Conservation (phyloP, 1,139 yeast species). For the Yamadazyma taylorii region DNA sequence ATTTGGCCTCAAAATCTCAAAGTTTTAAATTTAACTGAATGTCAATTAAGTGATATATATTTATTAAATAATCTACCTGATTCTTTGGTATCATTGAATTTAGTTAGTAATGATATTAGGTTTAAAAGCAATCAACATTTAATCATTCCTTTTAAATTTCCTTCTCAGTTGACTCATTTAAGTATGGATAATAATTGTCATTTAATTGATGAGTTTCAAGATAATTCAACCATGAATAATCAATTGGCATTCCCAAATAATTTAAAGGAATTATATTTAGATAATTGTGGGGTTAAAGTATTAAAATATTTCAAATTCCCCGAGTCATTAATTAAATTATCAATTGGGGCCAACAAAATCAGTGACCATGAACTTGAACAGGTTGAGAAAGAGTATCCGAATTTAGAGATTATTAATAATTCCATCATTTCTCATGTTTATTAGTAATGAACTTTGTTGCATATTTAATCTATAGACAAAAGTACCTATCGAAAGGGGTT, state of each 20-base stretch:
- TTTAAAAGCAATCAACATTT: background rate
- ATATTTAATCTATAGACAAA: constrained; percentile 10
- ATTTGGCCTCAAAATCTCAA: background rate
- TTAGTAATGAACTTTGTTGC: background rate
- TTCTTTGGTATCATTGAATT: background rate
- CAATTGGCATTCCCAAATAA: background rate
- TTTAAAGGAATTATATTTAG: background rate
- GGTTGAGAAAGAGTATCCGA: too few relatives aligned
- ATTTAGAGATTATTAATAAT: background rate
- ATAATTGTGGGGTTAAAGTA: background rate
- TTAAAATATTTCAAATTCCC: background rate
- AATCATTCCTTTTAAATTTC: background rate
- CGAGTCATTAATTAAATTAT: background rate
- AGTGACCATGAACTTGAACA: background rate
- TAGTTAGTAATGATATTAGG: background rate
- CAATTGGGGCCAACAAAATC: background rate
- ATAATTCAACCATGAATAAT: background rate
- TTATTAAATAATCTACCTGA: constrained; percentile 1
- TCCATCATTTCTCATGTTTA: background rate
- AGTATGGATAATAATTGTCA: background rate
- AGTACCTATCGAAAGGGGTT: constrained; percentile 10
- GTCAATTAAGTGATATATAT: background rate
- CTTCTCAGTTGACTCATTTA: background rate
- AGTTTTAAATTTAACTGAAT: background rate
- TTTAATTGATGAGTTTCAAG: background rate